phyloP scores from a whole-genome alignment of 352 stramenopile genomes.

The Globisporangium sylvaticum region DNA sequence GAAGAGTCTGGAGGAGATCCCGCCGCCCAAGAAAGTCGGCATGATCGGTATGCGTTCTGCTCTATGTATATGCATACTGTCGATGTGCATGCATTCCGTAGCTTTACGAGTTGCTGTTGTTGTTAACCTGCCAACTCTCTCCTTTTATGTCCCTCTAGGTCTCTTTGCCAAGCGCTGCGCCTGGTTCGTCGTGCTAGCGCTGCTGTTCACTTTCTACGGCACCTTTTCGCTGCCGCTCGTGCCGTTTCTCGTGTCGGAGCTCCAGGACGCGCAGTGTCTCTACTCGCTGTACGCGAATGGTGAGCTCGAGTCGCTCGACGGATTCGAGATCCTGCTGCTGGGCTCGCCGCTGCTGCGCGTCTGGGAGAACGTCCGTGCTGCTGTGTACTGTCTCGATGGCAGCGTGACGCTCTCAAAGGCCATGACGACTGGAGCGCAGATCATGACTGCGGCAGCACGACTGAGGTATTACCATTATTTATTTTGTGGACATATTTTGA shows the following conservation, averaged over 20 bases:
- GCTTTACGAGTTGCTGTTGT: background rate
- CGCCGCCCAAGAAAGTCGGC: constrained; percentile 37
- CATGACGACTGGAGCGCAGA: constrained; percentile 51
- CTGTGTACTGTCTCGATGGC: constrained; percentile 67
- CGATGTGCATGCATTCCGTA: background rate
- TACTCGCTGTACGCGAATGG: constrained; percentile 32
- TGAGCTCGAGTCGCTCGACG: constrained; percentile 49
- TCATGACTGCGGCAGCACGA: constrained; percentile 43
- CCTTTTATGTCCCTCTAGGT: constrained; percentile 7
- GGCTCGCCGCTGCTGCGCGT: constrained; percentile 64
- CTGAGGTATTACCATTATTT: constrained; percentile 35
- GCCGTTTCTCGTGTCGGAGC: constrained; percentile 54
- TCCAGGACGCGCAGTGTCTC: constrained; percentile 26
- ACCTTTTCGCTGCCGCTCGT: constrained; percentile 50
- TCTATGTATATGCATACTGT: background rate
- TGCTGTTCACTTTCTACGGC: constrained; percentile 53
- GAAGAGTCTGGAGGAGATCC: constrained; percentile 45
- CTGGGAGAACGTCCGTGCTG: constrained; percentile 70
- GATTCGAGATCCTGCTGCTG: constrained; percentile 64
- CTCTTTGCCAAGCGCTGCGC: constrained; percentile 63
- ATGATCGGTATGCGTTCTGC: constrained; percentile 18
- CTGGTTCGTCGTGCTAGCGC: constrained; percentile 46
- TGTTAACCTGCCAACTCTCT: background rate
- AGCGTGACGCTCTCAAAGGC: constrained; percentile 58
- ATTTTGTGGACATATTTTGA: background rate